phyloP scores from a whole-genome alignment of 257 asterid species.

The Ballota nigra region DNA sequence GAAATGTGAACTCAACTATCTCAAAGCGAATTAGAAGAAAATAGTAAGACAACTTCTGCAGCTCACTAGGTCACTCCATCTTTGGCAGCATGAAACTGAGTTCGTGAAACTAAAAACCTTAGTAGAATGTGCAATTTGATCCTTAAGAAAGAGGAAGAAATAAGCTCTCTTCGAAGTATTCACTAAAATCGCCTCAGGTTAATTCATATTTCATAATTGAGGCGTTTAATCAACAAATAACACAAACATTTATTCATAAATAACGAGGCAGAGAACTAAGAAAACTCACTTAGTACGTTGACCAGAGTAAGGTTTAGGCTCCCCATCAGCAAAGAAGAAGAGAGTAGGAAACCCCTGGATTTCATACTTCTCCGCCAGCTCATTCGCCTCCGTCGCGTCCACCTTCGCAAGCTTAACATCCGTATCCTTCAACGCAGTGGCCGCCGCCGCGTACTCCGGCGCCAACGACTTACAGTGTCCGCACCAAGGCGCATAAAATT shows the following conservation, averaged over 20 bases:
- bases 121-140: neutral
- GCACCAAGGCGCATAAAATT: slow-evolving; percentile 98
- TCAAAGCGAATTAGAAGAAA: neutral
- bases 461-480: slow-evolving; percentile 85
- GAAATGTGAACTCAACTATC: neutral
- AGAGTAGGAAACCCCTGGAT: slow-evolving; percentile 85
- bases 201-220: slow-evolving; percentile 2
- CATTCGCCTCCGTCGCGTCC: slow-evolving; percentile 77
- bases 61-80: neutral
- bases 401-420: slow-evolving; percentile 83
- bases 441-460: slow-evolving; percentile 98
- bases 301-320: slow-evolving; percentile 65
- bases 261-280: neutral
- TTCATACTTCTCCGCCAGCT: slow-evolving; percentile 69
- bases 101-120: slow-evolving; percentile 1
- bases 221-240: slow-evolving; percentile 14
- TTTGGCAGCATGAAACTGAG: neutral
- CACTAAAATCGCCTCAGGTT: neutral
- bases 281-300: slow-evolving; percentile 76
- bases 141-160: neutral
- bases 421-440: slow-evolving; percentile 66
- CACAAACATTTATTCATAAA: neutral
- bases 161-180: neutral
- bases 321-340: slow-evolving; percentile 77
- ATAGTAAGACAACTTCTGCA: neutral